A percentile compares a stretch with the other conserved stretches of the same genome.
These are phyloP conservation scores for Lindgomyces ingoldianus DNA, from an alignment of 495 filamentous ascomycete species.

Conservation along the genomic window DNA sequence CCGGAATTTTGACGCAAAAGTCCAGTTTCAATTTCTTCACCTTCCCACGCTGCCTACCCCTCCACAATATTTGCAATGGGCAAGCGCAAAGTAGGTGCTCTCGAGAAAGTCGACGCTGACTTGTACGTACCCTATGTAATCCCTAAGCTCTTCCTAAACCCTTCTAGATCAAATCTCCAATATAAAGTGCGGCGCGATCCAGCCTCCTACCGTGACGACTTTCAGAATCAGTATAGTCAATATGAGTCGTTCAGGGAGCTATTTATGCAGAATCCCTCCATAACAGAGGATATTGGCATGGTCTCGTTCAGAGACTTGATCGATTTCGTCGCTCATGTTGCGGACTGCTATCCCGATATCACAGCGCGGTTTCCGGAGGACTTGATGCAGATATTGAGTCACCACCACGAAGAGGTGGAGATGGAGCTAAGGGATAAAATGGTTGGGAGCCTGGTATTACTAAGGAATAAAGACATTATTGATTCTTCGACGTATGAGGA, in stretches of 20 bases:
- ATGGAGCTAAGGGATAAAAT: conserved; percentile 88
- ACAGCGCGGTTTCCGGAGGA: conserved; percentile 77
- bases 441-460: conserved; percentile 82
- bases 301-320: conserved; percentile 81
- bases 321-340: conserved; percentile 88
- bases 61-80: neutral
- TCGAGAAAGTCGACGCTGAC: conserved; percentile 94
- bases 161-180: conserved; percentile 66
- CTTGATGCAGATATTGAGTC: conserved; percentile 72
- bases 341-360: conserved; percentile 85
- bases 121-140: conserved; percentile 41
- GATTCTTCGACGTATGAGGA: conserved; percentile 67
- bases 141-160: neutral
- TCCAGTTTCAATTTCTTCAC: neutral
- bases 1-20: neutral
- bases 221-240: conserved; percentile 83
- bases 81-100: conserved; percentile 83
- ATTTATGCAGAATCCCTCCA: conserved; percentile 77
- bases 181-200: conserved; percentile 87
- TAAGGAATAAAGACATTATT: conserved; percentile 88
- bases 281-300: conserved; percentile 71
- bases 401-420: conserved; percentile 79
- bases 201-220: conserved; percentile 81
- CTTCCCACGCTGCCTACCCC: neutral
- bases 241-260: conserved; percentile 90